These are phyloP conservation scores for Mycena chlorophos DNA, from an alignment of 768 basidiomycete genomes.

Conservation along the genomic window DNA sequence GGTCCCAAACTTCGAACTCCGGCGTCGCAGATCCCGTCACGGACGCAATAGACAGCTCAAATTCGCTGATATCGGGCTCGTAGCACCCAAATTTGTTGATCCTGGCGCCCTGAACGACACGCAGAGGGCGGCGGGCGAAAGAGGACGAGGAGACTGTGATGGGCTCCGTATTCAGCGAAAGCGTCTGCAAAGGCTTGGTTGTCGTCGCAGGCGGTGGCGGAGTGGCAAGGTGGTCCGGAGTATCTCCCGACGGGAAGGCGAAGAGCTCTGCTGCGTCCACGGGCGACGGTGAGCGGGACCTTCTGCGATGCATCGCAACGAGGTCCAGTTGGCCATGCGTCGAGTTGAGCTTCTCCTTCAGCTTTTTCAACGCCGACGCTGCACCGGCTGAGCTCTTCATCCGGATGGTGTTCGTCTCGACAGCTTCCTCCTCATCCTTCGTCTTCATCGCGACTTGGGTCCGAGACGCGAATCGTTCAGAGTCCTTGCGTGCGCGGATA, in stretches of 20 bases:
- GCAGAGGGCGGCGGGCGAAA: not conserved
- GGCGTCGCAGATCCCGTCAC: conserved; percentile 1
- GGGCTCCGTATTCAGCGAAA: conserved; percentile 15
- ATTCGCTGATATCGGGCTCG: conserved; percentile 12
- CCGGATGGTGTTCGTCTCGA: not conserved
- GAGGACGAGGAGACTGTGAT: conserved; percentile 1
- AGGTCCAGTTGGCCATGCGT: not conserved
- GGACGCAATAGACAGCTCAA: conserved; percentile 13
- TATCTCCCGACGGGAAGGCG: not conserved
- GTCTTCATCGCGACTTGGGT: not conserved
- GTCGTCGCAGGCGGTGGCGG: conserved; percentile 1
- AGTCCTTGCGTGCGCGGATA: not conserved
- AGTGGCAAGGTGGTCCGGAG: not conserved
- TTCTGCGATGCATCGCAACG: no score
- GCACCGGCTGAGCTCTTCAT: not conserved
- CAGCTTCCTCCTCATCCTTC: not conserved
- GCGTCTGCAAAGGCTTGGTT: conserved; percentile 2
- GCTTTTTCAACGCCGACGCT: conserved; percentile 14
- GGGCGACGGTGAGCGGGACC: not conserved
- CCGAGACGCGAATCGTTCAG: not conserved
- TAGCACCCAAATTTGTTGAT: conserved; percentile 17
- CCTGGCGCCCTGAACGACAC: conserved; percentile 12
- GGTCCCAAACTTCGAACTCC: conserved; percentile 23
- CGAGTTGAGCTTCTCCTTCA: conserved; percentile 11
- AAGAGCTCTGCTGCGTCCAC: conserved; percentile 1